Evolutionary conservation across 495 filamentous ascomycete species (phyloP), one percentile per base, ranked within the genome.

Genomic region (Neurospora sublineolata): DNA sequence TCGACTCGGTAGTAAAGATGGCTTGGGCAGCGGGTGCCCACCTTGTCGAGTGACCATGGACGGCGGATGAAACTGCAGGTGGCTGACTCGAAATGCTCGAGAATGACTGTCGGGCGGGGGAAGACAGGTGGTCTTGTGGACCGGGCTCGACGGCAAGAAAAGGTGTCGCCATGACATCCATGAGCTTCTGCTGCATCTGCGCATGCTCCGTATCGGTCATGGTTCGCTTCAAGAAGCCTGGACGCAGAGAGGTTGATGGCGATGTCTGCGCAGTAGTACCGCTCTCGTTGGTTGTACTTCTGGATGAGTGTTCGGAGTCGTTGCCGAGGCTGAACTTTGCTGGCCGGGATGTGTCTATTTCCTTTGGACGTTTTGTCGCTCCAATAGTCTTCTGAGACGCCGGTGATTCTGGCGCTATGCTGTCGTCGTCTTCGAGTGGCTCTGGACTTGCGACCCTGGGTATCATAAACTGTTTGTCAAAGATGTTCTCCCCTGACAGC

Each of bases 21-120:
- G 95, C 95, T 81, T 99, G 96, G 20, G 93, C 91, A 37, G 94
- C 92, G 9, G 94, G 94, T 9, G 91, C 91, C 89, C 91, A 97
- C 77, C 96, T 90, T 77, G 89, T 94, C 71, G 92, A 88, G 81
- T 97, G 94, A 30, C 91, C 92, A 78, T 94, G 92, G 36, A 93
- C 86, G 5, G 86, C 82, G 20, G 81, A 76, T 3, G 82, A 78
- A 12, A 83, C 38, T 36, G 78, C 74, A 4, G 80, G 73, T 14
- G 83, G 74, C 8, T 75, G 70, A 69, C 72, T 73, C n/a, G 77
- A 38, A 16, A 80, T 74, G 7, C 78, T 42, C 4, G 77, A 67
- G 18, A 83, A 81, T 58, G 83, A 78, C 39, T 78, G 77, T 14
- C 86, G 84, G 72, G 75, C 80, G 68, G 80, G 86, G 41, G 82